Conservation (phyloP, 2,329 filamentous ascomycete species). For the Dothideomycetes sp. region DNA sequence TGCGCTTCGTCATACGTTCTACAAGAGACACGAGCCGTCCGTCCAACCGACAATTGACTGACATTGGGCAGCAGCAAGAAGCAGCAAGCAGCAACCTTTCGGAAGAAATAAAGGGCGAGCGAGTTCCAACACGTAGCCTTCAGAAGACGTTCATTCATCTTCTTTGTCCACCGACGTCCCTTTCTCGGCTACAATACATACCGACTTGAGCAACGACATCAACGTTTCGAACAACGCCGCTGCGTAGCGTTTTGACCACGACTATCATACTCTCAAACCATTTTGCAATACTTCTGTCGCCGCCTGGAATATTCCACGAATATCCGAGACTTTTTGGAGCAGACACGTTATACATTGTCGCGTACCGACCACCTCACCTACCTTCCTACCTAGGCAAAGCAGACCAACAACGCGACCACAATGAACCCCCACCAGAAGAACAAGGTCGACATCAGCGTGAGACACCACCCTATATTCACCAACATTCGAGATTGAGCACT, state of each 20-base stretch:
- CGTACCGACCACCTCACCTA: background rate
- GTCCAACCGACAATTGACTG: conserved; percentile 6
- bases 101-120: no score
- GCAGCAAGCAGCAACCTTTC: background rate
- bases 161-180: conserved; percentile 3
- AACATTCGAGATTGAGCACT: no score
- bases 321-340: conserved; percentile 1
- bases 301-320: no score
- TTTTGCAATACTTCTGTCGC: no score
- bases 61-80: conserved; percentile 8
- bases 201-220: conserved; percentile 10
- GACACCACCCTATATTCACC: no score
- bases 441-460: conserved; percentile 91
- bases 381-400: background rate
- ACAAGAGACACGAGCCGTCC: conserved; percentile 2
- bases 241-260: background rate
- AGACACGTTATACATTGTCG: no score
- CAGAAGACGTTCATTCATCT: no score
- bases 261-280: background rate
- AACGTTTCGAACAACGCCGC: conserved; percentile 9
- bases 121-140: no score
- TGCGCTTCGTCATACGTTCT: conserved; percentile 15
- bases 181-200: conserved; percentile 7
- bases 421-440: conserved; percentile 99
- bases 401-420: conserved; percentile 7